These are phyloP conservation scores for Lindgomyces ingoldianus DNA, from an alignment of 495 filamentous ascomycete species.

Conservation along the genomic window DNA sequence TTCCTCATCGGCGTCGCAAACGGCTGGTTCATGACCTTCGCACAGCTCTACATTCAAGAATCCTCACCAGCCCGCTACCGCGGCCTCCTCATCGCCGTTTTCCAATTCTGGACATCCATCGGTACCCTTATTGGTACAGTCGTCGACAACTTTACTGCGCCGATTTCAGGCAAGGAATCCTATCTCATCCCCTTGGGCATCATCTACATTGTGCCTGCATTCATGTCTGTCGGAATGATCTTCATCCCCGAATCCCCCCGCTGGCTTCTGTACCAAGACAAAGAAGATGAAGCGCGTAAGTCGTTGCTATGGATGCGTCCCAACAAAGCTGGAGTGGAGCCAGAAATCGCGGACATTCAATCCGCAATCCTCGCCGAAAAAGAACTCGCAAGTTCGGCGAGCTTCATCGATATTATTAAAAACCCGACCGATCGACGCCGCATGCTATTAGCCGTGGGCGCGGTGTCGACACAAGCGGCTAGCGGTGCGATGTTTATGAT, in stretches of 20 bases:
- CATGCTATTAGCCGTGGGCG: constrained; percentile 53
- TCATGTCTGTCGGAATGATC: constrained; percentile 55
- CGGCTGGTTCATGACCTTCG: constrained; percentile 34
- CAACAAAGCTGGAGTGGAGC: constrained; percentile 45
- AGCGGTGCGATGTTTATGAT: constrained; percentile 65
- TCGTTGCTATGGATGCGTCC: constrained; percentile 53
- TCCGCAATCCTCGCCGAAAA: constrained; percentile 55
- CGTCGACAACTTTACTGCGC: constrained; percentile 60
- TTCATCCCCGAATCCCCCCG: constrained; percentile 67
- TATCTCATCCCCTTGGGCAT: constrained; percentile 63
- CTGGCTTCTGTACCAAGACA: constrained; percentile 59
- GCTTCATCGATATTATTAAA: constrained; percentile 55
- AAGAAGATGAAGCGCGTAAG: constrained; percentile 52
- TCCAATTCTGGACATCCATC: constrained; percentile 53
- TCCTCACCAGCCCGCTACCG: constrained; percentile 25
- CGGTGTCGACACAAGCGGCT: constrained; percentile 58
- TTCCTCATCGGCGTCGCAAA: constrained; percentile 32
- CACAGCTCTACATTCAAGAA: constrained; percentile 35
- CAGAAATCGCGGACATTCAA: constrained; percentile 58
- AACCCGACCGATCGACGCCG: constrained; percentile 56
- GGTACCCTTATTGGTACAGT: constrained; percentile 60
- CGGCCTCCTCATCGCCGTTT: constrained; percentile 52
- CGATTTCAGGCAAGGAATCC: constrained; percentile 49
- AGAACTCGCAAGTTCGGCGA: constrained; percentile 46
- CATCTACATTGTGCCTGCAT: constrained; percentile 57